Evolutionary conservation across 768 basidiomycete genomes (phyloP), one percentile per base, ranked within the genome.

Genomic region (Boletus sensibilis): DNA sequence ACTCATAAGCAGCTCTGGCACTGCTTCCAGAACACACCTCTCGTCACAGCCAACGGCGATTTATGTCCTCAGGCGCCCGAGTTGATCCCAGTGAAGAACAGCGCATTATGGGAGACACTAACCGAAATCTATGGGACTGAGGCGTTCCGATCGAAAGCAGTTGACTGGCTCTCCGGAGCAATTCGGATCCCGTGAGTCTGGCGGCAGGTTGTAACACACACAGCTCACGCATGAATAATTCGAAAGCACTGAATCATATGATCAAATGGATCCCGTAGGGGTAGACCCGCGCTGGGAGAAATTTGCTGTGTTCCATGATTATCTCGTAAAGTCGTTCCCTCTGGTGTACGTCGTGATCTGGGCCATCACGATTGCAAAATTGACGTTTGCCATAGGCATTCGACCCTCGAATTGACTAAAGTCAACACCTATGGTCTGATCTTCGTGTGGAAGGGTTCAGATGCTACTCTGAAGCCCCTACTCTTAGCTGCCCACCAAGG

Each of bases 391-490:
- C 7, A 47, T 23, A 84, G 83, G 18, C 82, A 86, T 62, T 58
- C 76, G 7, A 74, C 71, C 21, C 75, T 87, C 9, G 59, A 76
- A 39, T 70, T 87, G 53, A 80, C 80, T 4, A 82, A 79, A 59
- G 79, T 88, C 57, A 86, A 86, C 62, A 85, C 82, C 0, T 83
- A 83, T 48, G 87, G 81, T 0, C 72, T 87, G 12, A 72, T 88
- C 2, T 83, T 79, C 60, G 74, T 78, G 7, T 87, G 84, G 84
- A 71, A 78, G 42, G 86, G 85, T 25, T 76, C 76, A 14, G 58
- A 63, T 54, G 71, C 79, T 48, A 52, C 72, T 5, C 77, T 78
- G 58, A 85, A 86, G 67, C 87, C 87, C 0, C 56, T 86, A 3
- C 75, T 87, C 18, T 66, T 84, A 20, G 68, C 77, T 27, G 81